Evolutionary conservation across 176 grass and related monocot species (phyloP).

Genomic region (Musa beccarii): DNA sequence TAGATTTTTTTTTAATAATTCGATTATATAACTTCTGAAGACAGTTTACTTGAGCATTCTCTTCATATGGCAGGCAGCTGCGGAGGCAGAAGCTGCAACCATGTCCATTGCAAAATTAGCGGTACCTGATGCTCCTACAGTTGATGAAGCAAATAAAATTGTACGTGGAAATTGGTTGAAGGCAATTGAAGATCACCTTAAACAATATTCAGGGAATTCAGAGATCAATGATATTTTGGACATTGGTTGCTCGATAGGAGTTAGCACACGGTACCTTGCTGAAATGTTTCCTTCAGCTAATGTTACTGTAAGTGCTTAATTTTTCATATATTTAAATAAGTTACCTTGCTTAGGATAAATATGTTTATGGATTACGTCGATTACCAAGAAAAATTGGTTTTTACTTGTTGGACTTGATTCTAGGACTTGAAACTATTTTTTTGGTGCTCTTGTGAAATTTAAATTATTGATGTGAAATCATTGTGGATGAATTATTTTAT

Average conservation of each 20-base stretch:
- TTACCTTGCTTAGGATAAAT: too few relatives aligned
- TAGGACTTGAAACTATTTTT: too few relatives aligned
- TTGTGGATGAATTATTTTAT: too few relatives aligned
- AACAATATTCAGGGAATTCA: constrained; percentile 37
- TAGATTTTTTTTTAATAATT: neutral
- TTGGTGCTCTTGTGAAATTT: too few relatives aligned
- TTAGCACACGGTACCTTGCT: constrained; percentile 66
- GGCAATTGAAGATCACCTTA: constrained; percentile 49
- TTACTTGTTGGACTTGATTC: too few relatives aligned
- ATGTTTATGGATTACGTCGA: too few relatives aligned
- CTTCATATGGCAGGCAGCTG: constrained; percentile 50
- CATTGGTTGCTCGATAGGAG: constrained; percentile 80
- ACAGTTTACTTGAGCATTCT: neutral
- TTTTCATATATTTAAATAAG: too few relatives aligned
- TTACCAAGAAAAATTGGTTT: too few relatives aligned
- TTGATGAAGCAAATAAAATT: constrained; percentile 52
- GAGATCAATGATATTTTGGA: constrained; percentile 63
- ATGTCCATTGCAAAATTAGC: constrained; percentile 79
- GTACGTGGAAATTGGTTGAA: constrained; percentile 64
- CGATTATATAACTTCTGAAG: neutral
- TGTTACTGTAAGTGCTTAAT: constrained; percentile 39
- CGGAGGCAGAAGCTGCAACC: constrained; percentile 75
- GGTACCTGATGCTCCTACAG: constrained; percentile 54
- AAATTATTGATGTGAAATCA: too few relatives aligned
- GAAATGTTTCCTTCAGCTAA: constrained; percentile 61